These are phyloP conservation scores for Trichocladium antarcticum DNA, from an alignment of 495 filamentous ascomycete genomes.

Conservation along the genomic window DNA sequence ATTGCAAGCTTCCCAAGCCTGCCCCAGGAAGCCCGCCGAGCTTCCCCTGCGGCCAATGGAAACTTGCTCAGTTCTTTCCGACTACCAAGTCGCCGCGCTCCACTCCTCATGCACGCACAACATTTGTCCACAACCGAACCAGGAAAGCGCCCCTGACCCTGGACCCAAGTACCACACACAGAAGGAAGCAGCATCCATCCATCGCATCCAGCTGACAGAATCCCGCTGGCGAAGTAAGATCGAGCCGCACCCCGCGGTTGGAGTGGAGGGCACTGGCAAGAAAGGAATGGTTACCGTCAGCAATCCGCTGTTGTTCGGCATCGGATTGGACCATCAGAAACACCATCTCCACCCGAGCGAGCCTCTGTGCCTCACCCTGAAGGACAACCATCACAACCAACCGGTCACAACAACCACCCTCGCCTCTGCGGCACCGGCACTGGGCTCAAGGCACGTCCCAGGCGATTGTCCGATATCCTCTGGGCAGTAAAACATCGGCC, in stretches of 20 bases:
- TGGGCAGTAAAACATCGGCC: constrained; percentile 3
- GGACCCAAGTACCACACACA: constrained; percentile 1
- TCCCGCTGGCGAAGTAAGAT: not conserved
- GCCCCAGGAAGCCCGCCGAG: not conserved
- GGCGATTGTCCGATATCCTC: no score
- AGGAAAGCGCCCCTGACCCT: constrained; percentile 1
- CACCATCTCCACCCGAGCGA: constrained; percentile 4
- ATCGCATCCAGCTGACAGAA: not conserved
- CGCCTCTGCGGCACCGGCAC: not conserved
- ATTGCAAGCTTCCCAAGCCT: not conserved
- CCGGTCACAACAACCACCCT: not conserved
- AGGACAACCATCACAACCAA: not conserved
- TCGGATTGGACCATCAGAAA: not conserved
- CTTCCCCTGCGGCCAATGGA: constrained; percentile 33
- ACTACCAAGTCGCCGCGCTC: constrained; percentile 25
- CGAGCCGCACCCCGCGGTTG: not conserved
- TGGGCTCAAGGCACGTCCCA: not conserved
- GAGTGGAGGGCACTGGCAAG: not conserved
- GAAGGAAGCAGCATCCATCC: no score
- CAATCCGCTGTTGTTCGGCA: not conserved
- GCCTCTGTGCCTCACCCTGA: not conserved
- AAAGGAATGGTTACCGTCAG: not conserved
- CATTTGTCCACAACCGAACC: constrained; percentile 4
- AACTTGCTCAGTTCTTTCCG: constrained; percentile 39
- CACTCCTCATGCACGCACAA: constrained; percentile 19